Evolutionary conservation across 2,329 filamentous ascomycete genomes (phyloP).

Genomic region (Diaporthe ilicicola): DNA sequence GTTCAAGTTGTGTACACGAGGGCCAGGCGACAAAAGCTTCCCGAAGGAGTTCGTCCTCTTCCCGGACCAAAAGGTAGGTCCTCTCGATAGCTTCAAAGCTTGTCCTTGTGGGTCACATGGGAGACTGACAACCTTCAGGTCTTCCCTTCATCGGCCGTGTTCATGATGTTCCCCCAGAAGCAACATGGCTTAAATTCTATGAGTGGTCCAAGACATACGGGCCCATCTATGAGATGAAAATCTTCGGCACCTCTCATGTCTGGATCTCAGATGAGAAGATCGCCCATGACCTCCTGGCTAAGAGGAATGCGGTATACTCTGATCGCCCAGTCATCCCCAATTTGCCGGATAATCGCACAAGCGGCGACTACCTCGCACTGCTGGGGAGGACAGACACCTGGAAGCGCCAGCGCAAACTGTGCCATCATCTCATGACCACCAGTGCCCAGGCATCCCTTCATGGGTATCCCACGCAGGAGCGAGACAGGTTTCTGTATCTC

Average conservation of each 20-base stretch:
- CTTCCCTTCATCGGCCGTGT: conserved; percentile 54
- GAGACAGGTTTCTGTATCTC: conserved; percentile 55
- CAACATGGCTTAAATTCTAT: conserved; percentile 56
- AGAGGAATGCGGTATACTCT: conserved; percentile 53
- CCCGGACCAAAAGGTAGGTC: conserved; percentile 42
- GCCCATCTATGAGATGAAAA: conserved; percentile 56
- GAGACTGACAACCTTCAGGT: conserved; percentile 41
- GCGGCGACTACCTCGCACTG: conserved; percentile 56
- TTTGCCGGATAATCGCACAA: conserved; percentile 56
- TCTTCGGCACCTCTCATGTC: conserved; percentile 55
- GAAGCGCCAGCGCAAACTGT: conserved; percentile 57
- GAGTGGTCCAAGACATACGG: conserved; percentile 57
- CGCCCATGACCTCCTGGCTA: conserved; percentile 54
- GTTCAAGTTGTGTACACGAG: not conserved
- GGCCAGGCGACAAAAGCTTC: conserved; percentile 36
- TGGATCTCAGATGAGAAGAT: conserved; percentile 57
- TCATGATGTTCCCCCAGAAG: conserved; percentile 52
- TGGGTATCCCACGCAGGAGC: conserved; percentile 52
- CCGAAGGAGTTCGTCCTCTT: conserved; percentile 39
- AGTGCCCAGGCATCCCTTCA: conserved; percentile 48
- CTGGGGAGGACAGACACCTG: conserved; percentile 54
- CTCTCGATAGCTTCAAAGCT: no score
- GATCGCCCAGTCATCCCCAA: conserved; percentile 57
- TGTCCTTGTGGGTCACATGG: not conserved
- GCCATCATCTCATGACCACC: conserved; percentile 52